Evolutionary conservation across 805 yeast genomes (phyloP), one percentile per base, ranked within the genome.

Genomic region (Candida nanaspora): DNA sequence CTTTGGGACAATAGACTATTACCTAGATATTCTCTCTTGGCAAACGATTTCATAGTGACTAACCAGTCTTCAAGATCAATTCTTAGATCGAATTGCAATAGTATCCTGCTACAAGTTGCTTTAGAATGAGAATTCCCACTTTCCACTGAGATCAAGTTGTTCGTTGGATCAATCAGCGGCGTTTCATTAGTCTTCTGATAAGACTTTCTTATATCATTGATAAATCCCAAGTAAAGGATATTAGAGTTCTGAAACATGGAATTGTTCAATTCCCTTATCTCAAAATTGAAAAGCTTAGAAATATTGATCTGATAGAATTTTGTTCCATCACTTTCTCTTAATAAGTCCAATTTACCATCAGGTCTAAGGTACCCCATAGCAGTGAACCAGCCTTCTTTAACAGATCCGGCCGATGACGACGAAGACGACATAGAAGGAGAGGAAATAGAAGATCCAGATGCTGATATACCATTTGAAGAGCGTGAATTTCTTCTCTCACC

Each of bases 51-150:
- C 43, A 84, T 59, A 0, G 86, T 80, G 11, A 83, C 83, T 45
- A 74, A 67, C 89, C 93, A 83, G 54, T 82, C 88, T 52, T 82
- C 89, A 33, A 82, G 64, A 56, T 82, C 89, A 19, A 78, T 76
- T 48, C 76, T 76, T 32, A 79, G 62, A 2, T 86, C 83, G 46
- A 83, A 83, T 46, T 74, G 77, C 37, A 83, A 62, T 19, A 81
- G 59, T 3, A 80, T 64, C 38, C 82, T 50, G 11, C 14, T 16
- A 22, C 33, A 21, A 39, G 20, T 23, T 32, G 33, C 13, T 22
- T 33, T 6, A 4, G 33, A 30, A 16, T 30, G n/a, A 6, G 23
- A 15, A 20, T 6, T 32, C 21, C 27, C 16, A 14, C 20, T 8
- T 23, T 23, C 33, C 6, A 30, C 22, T 7, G 23, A 18, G 6